Percentiles rank a stretch among this genome's conserved stretches.
phyloP scores from a whole-genome alignment of 306 rosid species.

The Glycyrrhiza uralensis region DNA sequence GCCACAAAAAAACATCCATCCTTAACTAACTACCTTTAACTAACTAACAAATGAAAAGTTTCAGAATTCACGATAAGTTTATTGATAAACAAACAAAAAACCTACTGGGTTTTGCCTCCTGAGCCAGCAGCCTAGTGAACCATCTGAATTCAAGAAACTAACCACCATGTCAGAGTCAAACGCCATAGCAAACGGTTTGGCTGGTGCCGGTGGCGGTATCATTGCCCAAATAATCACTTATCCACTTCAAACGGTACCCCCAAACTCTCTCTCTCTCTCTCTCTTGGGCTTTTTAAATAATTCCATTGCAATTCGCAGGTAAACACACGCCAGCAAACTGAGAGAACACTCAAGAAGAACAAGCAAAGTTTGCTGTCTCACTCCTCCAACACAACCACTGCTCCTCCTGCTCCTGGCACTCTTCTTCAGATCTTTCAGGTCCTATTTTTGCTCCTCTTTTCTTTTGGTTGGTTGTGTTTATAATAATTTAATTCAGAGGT shows the following conservation, averaged over 20 bases:
- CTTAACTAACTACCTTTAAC: not conserved
- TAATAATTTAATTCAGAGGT: too few species aligned
- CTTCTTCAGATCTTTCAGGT: constrained; percentile 77
- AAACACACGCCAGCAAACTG: constrained; percentile 84
- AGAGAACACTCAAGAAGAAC: constrained; percentile 58
- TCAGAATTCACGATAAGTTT: not conserved
- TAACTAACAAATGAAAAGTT: not conserved
- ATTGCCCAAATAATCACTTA: constrained; percentile 83
- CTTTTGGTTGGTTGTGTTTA: not conserved
- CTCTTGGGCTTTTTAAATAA: not conserved
- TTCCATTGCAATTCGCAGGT: constrained; percentile 43
- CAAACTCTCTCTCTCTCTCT: not conserved
- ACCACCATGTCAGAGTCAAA: constrained; percentile 52
- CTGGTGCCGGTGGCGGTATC: constrained; percentile 85
- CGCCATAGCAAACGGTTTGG: constrained; percentile 76
- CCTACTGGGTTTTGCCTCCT: too few species aligned
- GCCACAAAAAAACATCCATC: not conserved
- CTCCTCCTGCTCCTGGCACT: constrained; percentile 27
- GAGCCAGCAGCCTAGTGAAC: too few species aligned
- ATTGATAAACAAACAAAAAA: not conserved
- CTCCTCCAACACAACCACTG: constrained; percentile 19
- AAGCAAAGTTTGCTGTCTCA: constrained; percentile 19
- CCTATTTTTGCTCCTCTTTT: not conserved
- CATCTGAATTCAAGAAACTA: not conserved
- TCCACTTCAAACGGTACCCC: constrained; percentile 70